A percentile compares a stretch with the other conserved stretches of the same genome.
These are phyloP conservation scores for Cytospora chrysosperma DNA, from an alignment of 2,329 filamentous ascomycete species.

Conservation along the genomic window DNA sequence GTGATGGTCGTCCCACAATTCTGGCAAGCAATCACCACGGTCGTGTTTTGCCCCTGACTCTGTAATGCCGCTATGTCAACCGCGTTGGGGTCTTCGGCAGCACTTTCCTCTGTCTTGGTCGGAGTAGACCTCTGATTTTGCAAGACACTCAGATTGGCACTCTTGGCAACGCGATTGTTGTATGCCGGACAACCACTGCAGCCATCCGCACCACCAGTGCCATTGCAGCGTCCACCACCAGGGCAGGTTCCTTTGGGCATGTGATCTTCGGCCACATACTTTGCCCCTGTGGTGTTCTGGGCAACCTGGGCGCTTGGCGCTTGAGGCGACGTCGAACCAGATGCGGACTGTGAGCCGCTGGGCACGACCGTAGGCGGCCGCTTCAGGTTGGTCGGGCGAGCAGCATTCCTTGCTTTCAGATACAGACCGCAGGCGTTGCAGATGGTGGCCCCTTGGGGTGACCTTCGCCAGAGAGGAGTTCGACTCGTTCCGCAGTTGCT, in stretches of 20 bases:
- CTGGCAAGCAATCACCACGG: constrained; percentile 85
- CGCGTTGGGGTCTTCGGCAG: constrained; percentile 41
- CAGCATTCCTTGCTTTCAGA: constrained; percentile 86
- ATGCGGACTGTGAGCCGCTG: constrained; percentile 42
- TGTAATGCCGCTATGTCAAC: constrained; percentile 51
- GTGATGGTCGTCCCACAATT: constrained; percentile 97
- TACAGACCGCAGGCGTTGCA: constrained; percentile 98
- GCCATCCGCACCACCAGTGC: constrained; percentile 90
- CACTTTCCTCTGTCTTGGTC: constrained; percentile 28
- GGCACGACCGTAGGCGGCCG: constrained; percentile 60
- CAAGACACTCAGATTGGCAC: constrained; percentile 65
- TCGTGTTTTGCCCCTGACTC: constrained; percentile 46
- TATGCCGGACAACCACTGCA: constrained; percentile 96
- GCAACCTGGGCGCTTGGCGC: constrained; percentile 38
- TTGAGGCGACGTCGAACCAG: constrained; percentile 40
- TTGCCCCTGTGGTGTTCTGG: constrained; percentile 52
- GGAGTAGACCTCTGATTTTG: constrained; percentile 40
- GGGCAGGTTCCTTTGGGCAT: constrained; percentile 84
- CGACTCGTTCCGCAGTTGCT: constrained; percentile 95
- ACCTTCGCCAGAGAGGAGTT: constrained; percentile 92
- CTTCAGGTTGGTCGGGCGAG: constrained; percentile 87
- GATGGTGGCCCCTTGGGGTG: constrained; percentile 88
- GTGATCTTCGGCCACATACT: constrained; percentile 75
- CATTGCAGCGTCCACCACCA: constrained; percentile 91
- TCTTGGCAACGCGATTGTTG: constrained; percentile 94